Percentiles rank a stretch among this genome's conserved stretches.
Evolutionary conservation across 148 eudicot species (phyloP).

Genomic region (Drosera capensis): DNA sequence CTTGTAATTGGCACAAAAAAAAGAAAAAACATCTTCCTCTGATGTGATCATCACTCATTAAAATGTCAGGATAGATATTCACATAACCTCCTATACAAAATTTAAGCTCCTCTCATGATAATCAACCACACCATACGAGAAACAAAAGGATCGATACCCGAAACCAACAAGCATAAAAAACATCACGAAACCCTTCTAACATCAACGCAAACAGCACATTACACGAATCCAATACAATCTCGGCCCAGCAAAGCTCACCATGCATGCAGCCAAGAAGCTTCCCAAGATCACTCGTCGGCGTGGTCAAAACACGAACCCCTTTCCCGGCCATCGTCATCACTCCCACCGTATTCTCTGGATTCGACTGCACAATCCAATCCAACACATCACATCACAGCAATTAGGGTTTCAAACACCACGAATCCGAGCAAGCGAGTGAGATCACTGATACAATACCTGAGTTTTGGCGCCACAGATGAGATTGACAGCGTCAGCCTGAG

Average conservation of each 20-base stretch:
- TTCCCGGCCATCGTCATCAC: slow-evolving; percentile 94
- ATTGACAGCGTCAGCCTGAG: slow-evolving; percentile 91
- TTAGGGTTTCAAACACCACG: slow-evolving; percentile 6
- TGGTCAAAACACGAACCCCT: slow-evolving; percentile 94
- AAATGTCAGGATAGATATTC: no score
- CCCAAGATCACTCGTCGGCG: slow-evolving; percentile 95
- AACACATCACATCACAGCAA: not conserved
- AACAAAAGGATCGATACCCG: no score
- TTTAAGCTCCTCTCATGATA: no score
- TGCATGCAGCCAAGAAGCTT: slow-evolving; percentile 96
- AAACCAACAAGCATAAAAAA: not conserved
- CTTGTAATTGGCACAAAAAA: no score
- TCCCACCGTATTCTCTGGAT: slow-evolving; percentile 98
- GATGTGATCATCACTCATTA: no score
- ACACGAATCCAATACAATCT: no score
- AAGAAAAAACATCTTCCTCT: no score
- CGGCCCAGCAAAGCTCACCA: slow-evolving; percentile 35
- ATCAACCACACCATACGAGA: no score
- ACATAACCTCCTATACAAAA: no score
- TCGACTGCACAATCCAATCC: slow-evolving; percentile 33
- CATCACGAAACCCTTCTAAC: not conserved
- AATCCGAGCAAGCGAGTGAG: not conserved
- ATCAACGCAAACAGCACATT: not conserved
- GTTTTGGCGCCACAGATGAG: slow-evolving; percentile 94
- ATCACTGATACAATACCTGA: slow-evolving; percentile 32